Evolutionary conservation across 257 asterid genomes (phyloP).

Genomic region (Petunia secreta): DNA sequence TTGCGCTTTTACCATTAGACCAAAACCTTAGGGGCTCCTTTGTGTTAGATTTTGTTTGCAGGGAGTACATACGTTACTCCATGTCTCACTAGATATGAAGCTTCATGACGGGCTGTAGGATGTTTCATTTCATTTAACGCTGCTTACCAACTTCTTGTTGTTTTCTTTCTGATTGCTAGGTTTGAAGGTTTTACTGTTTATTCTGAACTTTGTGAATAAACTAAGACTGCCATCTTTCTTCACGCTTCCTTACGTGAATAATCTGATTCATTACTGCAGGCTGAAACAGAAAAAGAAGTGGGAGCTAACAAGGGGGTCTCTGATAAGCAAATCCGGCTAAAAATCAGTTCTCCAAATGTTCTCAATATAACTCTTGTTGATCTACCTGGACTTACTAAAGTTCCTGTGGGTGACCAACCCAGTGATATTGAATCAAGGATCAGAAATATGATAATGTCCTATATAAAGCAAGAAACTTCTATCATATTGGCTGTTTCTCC

Average conservation of each 20-base stretch:
- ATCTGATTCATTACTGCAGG: conserved; percentile 43
- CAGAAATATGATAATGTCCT: conserved; percentile 90
- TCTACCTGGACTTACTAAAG: conserved; percentile 93
- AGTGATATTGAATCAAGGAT: conserved; percentile 91
- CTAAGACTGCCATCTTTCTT: neutral
- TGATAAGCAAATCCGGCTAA: conserved; percentile 81
- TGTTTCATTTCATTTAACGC: neutral
- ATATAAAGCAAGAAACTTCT: conserved; percentile 67
- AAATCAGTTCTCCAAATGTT: conserved; percentile 89
- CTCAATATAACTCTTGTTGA: conserved; percentile 96
- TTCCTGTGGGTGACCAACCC: conserved; percentile 98
- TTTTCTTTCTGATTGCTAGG: conserved; percentile 1
- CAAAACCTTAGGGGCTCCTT: no score
- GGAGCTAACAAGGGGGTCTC: conserved; percentile 85
- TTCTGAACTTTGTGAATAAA: neutral
- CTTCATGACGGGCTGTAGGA: neutral
- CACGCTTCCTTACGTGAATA: neutral
- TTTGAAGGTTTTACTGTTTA: neutral
- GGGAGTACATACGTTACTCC: neutral
- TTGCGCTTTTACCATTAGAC: no score
- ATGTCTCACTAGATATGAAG: neutral
- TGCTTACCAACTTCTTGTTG: neutral
- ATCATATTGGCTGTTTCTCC: conserved; percentile 94
- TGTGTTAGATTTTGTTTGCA: neutral
- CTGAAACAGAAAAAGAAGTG: conserved; percentile 86